Evolutionary conservation across 805 yeast genomes (phyloP), one percentile per base, ranked within the genome.

Genomic region (Lipomyces orientalis): DNA sequence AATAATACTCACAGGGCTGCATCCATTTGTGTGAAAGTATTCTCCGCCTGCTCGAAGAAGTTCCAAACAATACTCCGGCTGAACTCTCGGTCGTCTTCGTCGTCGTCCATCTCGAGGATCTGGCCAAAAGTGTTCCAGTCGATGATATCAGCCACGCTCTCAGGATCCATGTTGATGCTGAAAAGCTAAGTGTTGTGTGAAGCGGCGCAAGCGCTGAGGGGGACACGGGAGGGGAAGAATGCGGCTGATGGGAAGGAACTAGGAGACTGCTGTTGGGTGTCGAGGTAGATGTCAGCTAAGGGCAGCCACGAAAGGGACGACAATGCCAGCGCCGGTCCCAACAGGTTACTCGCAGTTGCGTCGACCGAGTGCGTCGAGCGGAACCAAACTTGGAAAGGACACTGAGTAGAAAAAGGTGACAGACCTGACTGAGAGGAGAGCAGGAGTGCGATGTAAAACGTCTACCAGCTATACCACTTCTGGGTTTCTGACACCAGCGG

Each of bases 21-120:
- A 65, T 88, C 89, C 76, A 95, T 90, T 70, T 90, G 87, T 51
- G 79, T 81, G 74, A 93, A 90, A 0, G 97, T 94, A 22, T 87
- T 89, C 67, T 84, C 83, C 5, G 97, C 97, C 79, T 95, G 99
- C 65, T 91, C 97, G 66, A 90, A 91, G 78, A 91, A 94, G 39
- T 96, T 93, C 68, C 86, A 86, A 64, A 94, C 89, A 65, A 95
- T 82, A 49, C 90, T 84, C 73, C 87, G 82, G 43, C 94, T 88
- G 81, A 95, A 95, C 7, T 92, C 97, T 67, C 93, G 95, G 64
- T 79, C 81, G 31, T 68, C 72, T 16, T 72, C 78, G 76, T 90
- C 97, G 75, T 94, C 98, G 79, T 95, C 99, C 98, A 95, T 93
- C 62, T 91, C 88, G 61, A 93, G 85, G 66, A 95, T 83, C 81